phyloP scores from a whole-genome alignment of 1,284 basidiomycete species.

The Tranzscheliella williamsii region DNA sequence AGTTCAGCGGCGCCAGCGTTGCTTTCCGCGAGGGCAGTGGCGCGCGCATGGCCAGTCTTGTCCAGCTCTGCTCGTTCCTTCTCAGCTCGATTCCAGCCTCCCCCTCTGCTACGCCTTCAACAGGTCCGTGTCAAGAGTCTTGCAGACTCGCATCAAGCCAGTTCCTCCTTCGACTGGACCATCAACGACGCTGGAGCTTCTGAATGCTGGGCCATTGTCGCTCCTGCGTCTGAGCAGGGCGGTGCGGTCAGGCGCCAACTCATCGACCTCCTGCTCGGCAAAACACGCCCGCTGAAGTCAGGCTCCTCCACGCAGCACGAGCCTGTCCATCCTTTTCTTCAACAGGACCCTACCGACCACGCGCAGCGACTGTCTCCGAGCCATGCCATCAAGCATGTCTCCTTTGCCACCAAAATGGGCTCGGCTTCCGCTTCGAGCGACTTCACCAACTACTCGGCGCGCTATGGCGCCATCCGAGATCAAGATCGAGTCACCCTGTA shows the following conservation, averaged over 20 bases:
- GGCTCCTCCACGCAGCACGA: slow-evolving; percentile 1
- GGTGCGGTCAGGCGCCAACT: slow-evolving; percentile 39
- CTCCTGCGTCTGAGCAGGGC: slow-evolving; percentile 42
- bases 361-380: slow-evolving; percentile 1
- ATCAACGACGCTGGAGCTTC: slow-evolving; percentile 27
- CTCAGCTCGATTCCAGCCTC: not conserved
- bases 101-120: slow-evolving; percentile 13
- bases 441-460: slow-evolving; percentile 51
- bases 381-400: slow-evolving; percentile 40
- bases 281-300: slow-evolving; percentile 3
- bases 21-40: no score
- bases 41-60: no score
- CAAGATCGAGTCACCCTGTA: slow-evolving; percentile 52
- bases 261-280: slow-evolving; percentile 30
- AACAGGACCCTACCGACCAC: not conserved
- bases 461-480: slow-evolving; percentile 57
- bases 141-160: not conserved
- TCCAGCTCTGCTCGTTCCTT: not conserved
- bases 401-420: slow-evolving; percentile 40
- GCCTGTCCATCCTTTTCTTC: slow-evolving; percentile 36
- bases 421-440: slow-evolving; percentile 13
- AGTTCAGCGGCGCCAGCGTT: no score
- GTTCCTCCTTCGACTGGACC: slow-evolving; percentile 22
- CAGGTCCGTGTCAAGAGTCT: slow-evolving; percentile 1
- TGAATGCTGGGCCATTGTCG: slow-evolving; percentile 55